Evolutionary conservation across 768 basidiomycete genomes (phyloP), one percentile per base, ranked within the genome.

Genomic region (Rubroboletus pulcherrimus): DNA sequence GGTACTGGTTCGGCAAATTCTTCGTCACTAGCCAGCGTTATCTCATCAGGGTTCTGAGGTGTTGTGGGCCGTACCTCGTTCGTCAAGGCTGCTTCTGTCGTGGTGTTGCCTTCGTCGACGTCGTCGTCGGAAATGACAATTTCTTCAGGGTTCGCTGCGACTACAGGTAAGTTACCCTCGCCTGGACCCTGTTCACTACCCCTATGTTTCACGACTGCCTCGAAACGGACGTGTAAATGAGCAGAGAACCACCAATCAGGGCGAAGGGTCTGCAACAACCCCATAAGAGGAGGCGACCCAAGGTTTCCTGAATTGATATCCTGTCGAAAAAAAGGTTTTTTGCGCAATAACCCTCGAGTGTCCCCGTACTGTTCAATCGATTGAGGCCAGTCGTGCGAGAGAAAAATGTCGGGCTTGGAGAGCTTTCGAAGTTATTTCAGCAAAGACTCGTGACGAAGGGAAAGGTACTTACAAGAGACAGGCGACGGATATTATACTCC

Each of bases 361-460:
- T 98, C 80, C 17, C 95, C 94, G 59, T 93, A 78, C 9, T 84
- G 83, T 56, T 89, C 93, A 51, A 99, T 94, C 2, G 78, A 78
- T 40, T 82, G 80, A 0, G 97, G 97, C 97, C 96, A 99, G 71
- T 98, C 97, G 67, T 99, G 96, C 2, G 95, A 98, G 35, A 98
- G 78, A 76, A 98, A 91, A 29, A 98, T 80, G 30, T 84, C 73
- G 7, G 86, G 80, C 10, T 78, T 75, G 5, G 85, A 78, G 37
- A 89, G 76, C 89, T 79, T 54, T 54, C 30, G 12, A 49, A 29
- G 5, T 7, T 33, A 51, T 49, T n/a, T 54, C 24, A 55, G 43
- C 12, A 39, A 38, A 34, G 19, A 12, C 6, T 29, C 29, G 19
- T 29, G 6, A 8, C 2, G 10, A 34, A 54, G 26, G 11, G 31